Evolutionary conservation across 768 basidiomycete species (phyloP).

Genomic region (Terana coerulea): DNA sequence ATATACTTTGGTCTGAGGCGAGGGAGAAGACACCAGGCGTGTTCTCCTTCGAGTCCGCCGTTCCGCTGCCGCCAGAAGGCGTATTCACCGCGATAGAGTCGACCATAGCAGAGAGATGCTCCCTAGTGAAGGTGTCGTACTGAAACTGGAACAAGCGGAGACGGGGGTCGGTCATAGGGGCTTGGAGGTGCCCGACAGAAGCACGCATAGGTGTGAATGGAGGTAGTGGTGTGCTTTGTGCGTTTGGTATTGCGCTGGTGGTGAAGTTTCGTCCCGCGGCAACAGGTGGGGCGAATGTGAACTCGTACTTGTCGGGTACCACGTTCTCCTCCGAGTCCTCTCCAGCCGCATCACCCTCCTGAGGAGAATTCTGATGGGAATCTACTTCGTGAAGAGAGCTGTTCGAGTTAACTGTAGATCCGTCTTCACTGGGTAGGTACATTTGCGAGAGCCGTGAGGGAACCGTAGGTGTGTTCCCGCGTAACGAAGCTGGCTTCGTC

Average conservation of each 20-base stretch:
- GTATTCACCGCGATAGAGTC: conserved; percentile 87
- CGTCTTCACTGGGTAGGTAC: conserved; percentile 27
- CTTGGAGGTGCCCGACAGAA: conserved; percentile 15
- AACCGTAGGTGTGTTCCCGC: conserved; percentile 19
- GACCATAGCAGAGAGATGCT: conserved; percentile 90
- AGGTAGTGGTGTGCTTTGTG: conserved; percentile 57
- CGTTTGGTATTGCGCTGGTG: conserved; percentile 37
- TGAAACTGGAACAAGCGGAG: conserved; percentile 88
- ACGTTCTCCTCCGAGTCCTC: background rate
- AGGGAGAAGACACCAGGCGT: conserved; percentile 37
- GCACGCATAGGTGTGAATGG: conserved; percentile 25
- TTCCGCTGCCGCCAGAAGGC: conserved; percentile 43
- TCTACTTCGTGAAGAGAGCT: background rate
- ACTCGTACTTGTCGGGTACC: conserved; percentile 44
- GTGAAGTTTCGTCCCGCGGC: background rate
- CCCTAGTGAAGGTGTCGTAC: conserved; percentile 95
- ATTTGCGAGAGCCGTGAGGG: conserved; percentile 38
- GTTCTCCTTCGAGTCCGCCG: conserved; percentile 39
- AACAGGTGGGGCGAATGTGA: conserved; percentile 71
- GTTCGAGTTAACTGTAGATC: background rate
- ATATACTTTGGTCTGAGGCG: conserved; percentile 39
- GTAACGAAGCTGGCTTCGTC: no score
- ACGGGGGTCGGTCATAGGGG: conserved; percentile 61
- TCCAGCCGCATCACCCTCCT: background rate
- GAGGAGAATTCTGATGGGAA: background rate